Base-by-base conservation (phyloP, 2,329 filamentous ascomycete genomes). In the Pseudopithomyces chartarum region DNA sequence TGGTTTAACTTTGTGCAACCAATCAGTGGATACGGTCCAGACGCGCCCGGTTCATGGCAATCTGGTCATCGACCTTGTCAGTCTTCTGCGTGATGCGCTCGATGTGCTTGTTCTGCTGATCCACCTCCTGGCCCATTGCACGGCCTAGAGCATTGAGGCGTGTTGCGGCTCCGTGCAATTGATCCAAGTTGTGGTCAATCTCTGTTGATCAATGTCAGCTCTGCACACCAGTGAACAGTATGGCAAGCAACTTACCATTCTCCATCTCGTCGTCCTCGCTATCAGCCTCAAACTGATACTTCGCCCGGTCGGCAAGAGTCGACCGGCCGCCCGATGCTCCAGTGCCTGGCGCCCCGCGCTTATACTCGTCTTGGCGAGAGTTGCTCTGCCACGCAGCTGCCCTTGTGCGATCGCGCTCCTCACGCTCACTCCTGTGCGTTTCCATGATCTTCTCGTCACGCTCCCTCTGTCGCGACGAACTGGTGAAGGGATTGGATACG, bases 31-130 rank as follows among this genome's bases (percentile, higher is more conserved):
- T 87, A 48, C 88, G 83, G 67, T 89, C 86, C 74, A 92, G 74
- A 65, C 86, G 84, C 67, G 88, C 86, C 62, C 89, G 83, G 80
- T 93, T 93, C 84, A 91, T 87, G 56, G 87, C 86, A 67, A 94
- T 90, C 70, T 90, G 85, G 64, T 94, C 90, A 48, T 74, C 72
- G 85, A 96, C 90, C 66, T 82, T 84, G 73, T 96, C 92, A 78
- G 88, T 94, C 91, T 96, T 96, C 63, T 80, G 80, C 62, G 85
- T 90, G 70, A 97, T 91, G 57, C 87, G 84, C 60, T 90, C 88
- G 69, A 97, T 89, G 68, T 88, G 84, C 67, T 84, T 84, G 76
- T 96, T 96, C 79, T 96, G 90, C 56, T 84, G 79, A 59, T 91
- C 87, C 22, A 95, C 83, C 73, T 95, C 91, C 45, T 84, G 80